Conservation (phyloP, 306 rosid species). For the Fragaria vesca region DNA sequence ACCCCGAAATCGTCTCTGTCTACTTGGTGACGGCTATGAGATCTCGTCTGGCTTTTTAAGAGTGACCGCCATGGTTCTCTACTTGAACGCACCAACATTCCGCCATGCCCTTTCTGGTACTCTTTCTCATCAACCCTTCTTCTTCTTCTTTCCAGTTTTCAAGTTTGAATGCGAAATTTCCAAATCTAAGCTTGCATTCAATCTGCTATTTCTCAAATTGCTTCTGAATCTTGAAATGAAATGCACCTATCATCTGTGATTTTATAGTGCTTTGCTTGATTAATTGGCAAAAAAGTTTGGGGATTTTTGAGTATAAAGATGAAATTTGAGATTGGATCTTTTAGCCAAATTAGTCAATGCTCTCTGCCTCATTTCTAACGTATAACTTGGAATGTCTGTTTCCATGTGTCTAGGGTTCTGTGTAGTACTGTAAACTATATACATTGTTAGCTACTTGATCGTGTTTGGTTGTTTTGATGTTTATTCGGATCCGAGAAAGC, state of each 20-base stretch:
- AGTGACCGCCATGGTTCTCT: neutral
- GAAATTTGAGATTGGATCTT: neutral
- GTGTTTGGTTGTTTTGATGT: neutral
- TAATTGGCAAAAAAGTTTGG: neutral
- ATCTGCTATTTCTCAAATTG: neutral
- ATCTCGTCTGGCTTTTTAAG: neutral
- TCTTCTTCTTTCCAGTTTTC: too few relatives aligned
- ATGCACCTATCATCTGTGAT: neutral
- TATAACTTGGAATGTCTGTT: too few relatives aligned
- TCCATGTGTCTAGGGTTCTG: too few relatives aligned
- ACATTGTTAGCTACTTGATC: neutral
- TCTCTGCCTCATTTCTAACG: neutral
- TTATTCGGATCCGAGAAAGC: too few relatives aligned
- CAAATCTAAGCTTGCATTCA: neutral
- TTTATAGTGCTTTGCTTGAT: neutral
- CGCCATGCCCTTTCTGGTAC: too few relatives aligned
- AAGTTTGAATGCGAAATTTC: too few relatives aligned
- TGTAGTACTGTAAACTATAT: neutral
- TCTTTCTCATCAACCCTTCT: too few relatives aligned
- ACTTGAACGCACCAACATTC: too few relatives aligned
- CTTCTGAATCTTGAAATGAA: neutral
- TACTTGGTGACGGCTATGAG: neutral
- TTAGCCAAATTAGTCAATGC: neutral
- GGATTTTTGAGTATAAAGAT: neutral
- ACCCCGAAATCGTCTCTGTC: neutral